Evolutionary conservation across 805 yeast species (phyloP).

Genomic region (Cyberlindnera euphorbiae): DNA sequence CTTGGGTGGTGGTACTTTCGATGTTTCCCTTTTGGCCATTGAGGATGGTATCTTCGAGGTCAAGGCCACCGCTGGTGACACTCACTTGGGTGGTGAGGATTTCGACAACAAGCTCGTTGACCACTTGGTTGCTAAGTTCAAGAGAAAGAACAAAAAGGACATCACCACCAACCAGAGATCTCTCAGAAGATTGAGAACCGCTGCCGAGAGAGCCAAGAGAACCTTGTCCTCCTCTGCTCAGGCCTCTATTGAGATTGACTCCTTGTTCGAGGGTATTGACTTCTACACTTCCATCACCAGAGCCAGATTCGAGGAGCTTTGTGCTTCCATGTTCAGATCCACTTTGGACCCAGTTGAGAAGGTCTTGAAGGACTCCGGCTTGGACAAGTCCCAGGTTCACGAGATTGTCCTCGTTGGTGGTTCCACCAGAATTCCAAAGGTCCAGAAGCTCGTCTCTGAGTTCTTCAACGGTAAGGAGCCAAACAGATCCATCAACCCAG

Average conservation of each 20-base stretch:
- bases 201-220: conserved; percentile 55
- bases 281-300: conserved; percentile 95
- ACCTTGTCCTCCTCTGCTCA: conserved; percentile 94
- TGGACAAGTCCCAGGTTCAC: conserved; percentile 84
- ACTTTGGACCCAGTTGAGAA: conserved; percentile 94
- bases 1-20: conserved; percentile 98
- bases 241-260: conserved; percentile 92
- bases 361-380: conserved; percentile 85
- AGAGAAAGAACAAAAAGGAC: conserved; percentile 96
- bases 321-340: conserved; percentile 90
- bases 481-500: conserved; percentile 94
- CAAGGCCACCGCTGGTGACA: conserved; percentile 66
- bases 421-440: conserved; percentile 97
- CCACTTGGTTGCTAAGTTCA: conserved; percentile 91
- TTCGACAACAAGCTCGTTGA: conserved; percentile 70
- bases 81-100: conserved; percentile 23
- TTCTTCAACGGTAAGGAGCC: conserved; percentile 98
- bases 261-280: conserved; percentile 91
- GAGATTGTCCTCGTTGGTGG: conserved; percentile 97
- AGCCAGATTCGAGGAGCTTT: conserved; percentile 95
- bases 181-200: conserved; percentile 91
- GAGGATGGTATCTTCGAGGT: conserved; percentile 97
- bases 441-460: conserved; percentile 92
- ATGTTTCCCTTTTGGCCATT: conserved; percentile 86
- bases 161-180: conserved; percentile 91